phyloP scores from a whole-genome alignment of 164 flowering plant species.

The Stephania cephalantha region DNA sequence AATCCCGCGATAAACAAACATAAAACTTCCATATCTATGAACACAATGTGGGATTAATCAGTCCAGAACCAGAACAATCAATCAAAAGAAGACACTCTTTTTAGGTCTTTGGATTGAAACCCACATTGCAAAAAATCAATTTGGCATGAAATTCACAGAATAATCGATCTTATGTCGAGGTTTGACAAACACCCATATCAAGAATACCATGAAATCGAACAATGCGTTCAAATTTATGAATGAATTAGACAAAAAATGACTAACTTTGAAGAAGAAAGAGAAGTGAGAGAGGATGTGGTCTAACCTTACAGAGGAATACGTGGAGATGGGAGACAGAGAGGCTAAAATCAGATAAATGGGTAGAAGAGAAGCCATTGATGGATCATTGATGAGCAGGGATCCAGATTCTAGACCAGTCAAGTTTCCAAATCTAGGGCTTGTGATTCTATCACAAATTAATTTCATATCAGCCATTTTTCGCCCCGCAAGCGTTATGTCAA shows the following conservation, averaged over 20 bases:
- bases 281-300: neutral
- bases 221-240: neutral
- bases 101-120: neutral
- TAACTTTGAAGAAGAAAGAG: neutral
- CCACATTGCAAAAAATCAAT: neutral
- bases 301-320: slow-evolving; percentile 23
- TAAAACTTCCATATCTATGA: neutral
- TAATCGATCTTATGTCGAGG: neutral
- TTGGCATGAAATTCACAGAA: neutral
- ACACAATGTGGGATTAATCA: neutral
- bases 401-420: neutral
- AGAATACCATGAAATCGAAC: neutral
- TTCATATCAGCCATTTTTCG: too few species aligned
- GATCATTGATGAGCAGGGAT: slow-evolving; percentile 1
- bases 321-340: slow-evolving; percentile 12
- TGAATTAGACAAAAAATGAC: neutral
- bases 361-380: slow-evolving; percentile 30
- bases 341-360: slow-evolving; percentile 20
- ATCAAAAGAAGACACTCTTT: neutral
- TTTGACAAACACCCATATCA: slow-evolving; percentile 3
- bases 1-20: neutral
- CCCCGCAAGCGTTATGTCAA: too few species aligned
- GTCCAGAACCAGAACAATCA: neutral
- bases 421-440: slow-evolving; percentile 3
- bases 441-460: neutral